Evolutionary conservation across 192 early-diverging fungal genomes (phyloP), one percentile per base, ranked within the genome.

Genomic region (Coemansia sp.): DNA sequence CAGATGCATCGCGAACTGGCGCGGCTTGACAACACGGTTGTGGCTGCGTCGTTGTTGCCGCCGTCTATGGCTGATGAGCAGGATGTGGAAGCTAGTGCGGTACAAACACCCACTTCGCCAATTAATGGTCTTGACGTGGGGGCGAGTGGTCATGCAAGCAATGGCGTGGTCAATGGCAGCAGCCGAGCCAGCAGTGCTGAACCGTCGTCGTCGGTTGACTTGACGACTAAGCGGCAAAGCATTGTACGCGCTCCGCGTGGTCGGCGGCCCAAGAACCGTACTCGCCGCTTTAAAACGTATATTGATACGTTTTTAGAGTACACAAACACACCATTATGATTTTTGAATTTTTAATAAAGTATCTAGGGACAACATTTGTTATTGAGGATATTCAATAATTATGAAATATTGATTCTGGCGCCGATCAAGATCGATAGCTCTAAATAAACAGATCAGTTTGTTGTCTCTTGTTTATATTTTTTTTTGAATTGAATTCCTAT

Each of bases 171-270:
- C 29, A 24, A 11, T 14, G 53, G 54, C n/a, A 80, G 68, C 57
- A 81, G 68, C 22, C 61, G 72, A 3, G 72, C 68, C 0, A 80
- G 77, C 57, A 74, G 71, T 45, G 64, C 43, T 1, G 74, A 74
- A 35, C 64, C 71, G 4, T 22, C 69, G 27, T 57, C 64, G 16
- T 59, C 74, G 16, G 64, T 47, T 0, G 69, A 72, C 8, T 68
- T 56, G 74, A 26, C 1, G 54, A 68, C 13, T 51, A 65, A 45
- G 50, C 57, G 23, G 9, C 22, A 48, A 13, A 20, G 66, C n/a
- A 32, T 61, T 12, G 54, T 32, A 5, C 56, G 62, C 23, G 39
- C 68, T 29, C n/a, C 53, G 41, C 66, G 75, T 39, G 63, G 75
- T 13, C 45, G 75, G 0, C 61, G 54, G 51, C 74, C 74, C 51